Evolutionary conservation across 2,329 filamentous ascomycete species (phyloP), one percentile per base, ranked within the genome.

Genomic region (Fusarium proliferatum): DNA sequence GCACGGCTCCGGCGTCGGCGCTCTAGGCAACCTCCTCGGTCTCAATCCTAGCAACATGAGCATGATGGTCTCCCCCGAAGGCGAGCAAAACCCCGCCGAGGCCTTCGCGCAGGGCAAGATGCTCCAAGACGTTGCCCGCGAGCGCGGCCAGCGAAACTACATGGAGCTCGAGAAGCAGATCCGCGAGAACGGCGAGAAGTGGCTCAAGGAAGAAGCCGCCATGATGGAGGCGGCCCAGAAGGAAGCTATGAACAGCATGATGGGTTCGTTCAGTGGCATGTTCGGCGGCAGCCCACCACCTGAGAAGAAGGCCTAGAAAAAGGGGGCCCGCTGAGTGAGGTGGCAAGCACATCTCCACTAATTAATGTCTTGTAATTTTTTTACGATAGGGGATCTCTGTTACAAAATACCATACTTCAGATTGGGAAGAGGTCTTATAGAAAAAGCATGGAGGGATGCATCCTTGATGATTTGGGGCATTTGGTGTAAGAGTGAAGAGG

Each of bases 81-180:
- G 94, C 56, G 92, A 95, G 80, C 87, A 90, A 72, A 91, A 88
- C 76, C 88, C 93, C 2, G 88, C 88, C 5, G 94, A 97, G 80
- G 94, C 93, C 17, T 90, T 96, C 70, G 91, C 93, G 5, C 92
- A 97, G 83, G 96, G 96, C 78, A 99, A 98, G 89, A 98, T 98
- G 94, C 86, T 98, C 75, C 95, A 95, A 84, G 96, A 99, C 80
- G 92, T 97, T 82, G 95, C 96, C 57, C 91, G 96, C 56, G 96
- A 99, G 85, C 90, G 95, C 56, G 96, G 96, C 39, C 93, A 95
- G 84, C 92, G 92, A 82, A 93, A 95, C 83, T 99, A 98, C 84
- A 90, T 97, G 86, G 85, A 92, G 76, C 88, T 98, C 71, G 96
- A 98, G 83, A 92, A 92, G 84, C 93, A 97, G 85, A 97, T 99